Conservation (phyloP, 345 rosid genomes). For the Cardamine resedifolia region DNA sequence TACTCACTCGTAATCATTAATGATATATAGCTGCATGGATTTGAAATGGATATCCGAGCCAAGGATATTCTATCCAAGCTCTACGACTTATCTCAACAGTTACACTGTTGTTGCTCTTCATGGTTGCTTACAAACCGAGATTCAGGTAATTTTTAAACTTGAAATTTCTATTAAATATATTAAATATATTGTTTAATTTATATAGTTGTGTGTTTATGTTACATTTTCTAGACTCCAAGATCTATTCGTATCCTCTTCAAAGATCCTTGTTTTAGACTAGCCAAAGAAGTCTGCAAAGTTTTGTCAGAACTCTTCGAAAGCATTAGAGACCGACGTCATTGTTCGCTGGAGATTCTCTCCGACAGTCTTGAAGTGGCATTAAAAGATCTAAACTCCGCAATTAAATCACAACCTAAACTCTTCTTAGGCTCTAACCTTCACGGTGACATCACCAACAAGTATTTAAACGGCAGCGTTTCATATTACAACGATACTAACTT, state of each 20-base stretch:
- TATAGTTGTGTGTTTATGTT: background rate
- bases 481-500: constrained; percentile 39
- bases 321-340: constrained; percentile 55
- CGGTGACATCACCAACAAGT: constrained; percentile 24
- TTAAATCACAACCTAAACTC: constrained; percentile 80
- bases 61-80: no score
- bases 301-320: constrained; percentile 62
- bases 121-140: constrained; percentile 78
- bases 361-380: constrained; percentile 70
- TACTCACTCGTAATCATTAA: background rate
- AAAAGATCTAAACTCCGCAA: constrained; percentile 66
- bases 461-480: constrained; percentile 31
- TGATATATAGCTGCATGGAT: no score
- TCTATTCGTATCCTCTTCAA: constrained; percentile 67
- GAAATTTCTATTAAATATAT: background rate
- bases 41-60: no score
- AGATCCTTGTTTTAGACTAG: constrained; percentile 65
- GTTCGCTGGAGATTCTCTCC: constrained; percentile 76
- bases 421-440: constrained; percentile 62
- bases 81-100: no score
- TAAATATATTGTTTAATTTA: background rate
- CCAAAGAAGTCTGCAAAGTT: constrained; percentile 65
- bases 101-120: constrained; percentile 81
- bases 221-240: constrained; percentile 55
- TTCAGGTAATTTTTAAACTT: constrained; percentile 54